These are phyloP conservation scores for Leccinum uliginosum DNA, from an alignment of 768 basidiomycete species.

Conservation along the genomic window DNA sequence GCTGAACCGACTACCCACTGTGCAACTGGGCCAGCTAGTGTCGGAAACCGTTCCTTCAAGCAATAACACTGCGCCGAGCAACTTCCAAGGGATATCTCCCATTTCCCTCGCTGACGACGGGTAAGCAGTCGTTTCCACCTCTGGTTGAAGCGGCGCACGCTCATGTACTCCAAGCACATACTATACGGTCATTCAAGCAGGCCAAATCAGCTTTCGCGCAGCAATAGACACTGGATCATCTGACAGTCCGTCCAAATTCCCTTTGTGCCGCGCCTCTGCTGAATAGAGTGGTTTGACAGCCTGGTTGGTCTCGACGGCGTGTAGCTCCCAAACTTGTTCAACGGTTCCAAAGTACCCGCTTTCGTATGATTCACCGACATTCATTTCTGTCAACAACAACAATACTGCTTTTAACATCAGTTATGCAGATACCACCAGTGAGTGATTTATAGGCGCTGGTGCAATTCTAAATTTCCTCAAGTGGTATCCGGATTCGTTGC, in stretches of 20 bases:
- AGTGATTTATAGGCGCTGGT: constrained; percentile 22
- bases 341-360: constrained; percentile 68
- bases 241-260: constrained; percentile 18
- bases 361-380: constrained; percentile 61
- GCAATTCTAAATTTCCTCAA: constrained; percentile 25
- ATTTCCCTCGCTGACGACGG: constrained; percentile 46
- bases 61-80: constrained; percentile 23
- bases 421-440: constrained; percentile 70
- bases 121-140: constrained; percentile 37
- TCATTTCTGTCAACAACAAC: constrained; percentile 57
- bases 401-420: constrained; percentile 52
- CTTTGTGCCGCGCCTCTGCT: background rate
- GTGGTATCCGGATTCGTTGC: constrained; percentile 70
- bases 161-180: constrained; percentile 51
- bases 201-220: constrained; percentile 61
- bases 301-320: constrained; percentile 67
- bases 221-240: constrained; percentile 70
- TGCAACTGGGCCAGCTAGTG: constrained; percentile 9
- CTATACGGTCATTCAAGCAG: constrained; percentile 55
- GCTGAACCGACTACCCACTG: constrained; percentile 2
- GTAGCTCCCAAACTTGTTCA: constrained; percentile 51
- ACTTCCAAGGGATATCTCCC: constrained; percentile 37
- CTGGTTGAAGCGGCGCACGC: background rate
- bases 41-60: constrained; percentile 14
- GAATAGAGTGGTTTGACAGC: constrained; percentile 37